Percentiles rank a stretch among this genome's conserved stretches.
Conservation (phyloP, 257 asterid species). For the Schizonepeta tenuifolia region DNA sequence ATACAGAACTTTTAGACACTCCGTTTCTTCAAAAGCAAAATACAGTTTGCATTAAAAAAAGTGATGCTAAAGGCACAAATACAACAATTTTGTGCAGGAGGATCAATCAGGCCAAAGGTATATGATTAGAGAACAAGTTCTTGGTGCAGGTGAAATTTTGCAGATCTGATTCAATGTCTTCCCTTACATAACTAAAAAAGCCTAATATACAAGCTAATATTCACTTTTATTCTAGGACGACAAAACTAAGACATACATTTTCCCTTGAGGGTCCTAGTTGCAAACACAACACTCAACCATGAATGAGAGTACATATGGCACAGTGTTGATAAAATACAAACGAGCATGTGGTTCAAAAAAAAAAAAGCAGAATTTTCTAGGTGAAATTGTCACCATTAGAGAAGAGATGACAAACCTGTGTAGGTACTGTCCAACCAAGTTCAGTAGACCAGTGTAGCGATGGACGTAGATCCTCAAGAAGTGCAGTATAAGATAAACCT, state of each 20-base stretch:
- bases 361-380: not conserved
- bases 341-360: not conserved
- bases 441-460: slow-evolving; percentile 77
- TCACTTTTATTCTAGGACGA: not conserved
- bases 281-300: not conserved
- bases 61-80: not conserved
- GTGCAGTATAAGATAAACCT: slow-evolving; percentile 54
- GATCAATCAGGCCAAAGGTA: not conserved
- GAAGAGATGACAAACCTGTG: slow-evolving; percentile 46
- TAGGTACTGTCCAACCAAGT: slow-evolving; percentile 71
- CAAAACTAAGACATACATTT: not conserved
- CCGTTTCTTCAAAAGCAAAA: not conserved
- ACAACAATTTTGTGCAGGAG: not conserved
- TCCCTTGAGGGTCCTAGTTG: not conserved
- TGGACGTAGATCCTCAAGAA: slow-evolving; percentile 71
- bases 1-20: no score
- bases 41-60: not conserved
- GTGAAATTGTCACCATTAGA: not conserved
- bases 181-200: not conserved
- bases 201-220: not conserved
- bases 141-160: not conserved
- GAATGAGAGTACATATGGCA: not conserved
- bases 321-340: not conserved
- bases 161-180: not conserved
- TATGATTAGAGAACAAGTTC: not conserved